Evolutionary conservation across 2,329 filamentous ascomycete genomes (phyloP), one percentile per base, ranked within the genome.

Genomic region (Beauveria asiatica): DNA sequence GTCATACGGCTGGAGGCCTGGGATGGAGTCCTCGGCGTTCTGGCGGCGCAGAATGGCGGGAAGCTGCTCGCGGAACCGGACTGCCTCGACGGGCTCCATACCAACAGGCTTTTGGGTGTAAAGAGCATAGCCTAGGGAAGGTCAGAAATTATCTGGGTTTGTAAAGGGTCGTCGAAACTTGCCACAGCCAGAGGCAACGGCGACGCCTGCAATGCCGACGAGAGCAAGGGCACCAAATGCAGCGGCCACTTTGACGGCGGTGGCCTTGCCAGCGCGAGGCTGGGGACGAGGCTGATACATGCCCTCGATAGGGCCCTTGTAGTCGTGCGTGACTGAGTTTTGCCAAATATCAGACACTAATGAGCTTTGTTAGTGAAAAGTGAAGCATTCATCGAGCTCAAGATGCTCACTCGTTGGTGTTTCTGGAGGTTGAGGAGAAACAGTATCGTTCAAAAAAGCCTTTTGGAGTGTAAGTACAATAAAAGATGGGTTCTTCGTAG

Each of bases 1-100:
- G 49, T 59, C 57, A 9, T 59, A 59, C 41, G 57, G 50, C 57
- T 53, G 49, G 16, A 59, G 57, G 27, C 57, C 57, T 3, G 49
- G 41, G 21, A 59, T 41, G 41, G 57, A 41, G n/a, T 53, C 42
- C 5, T 59, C 57, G 11, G 21, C 5, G 11, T 39, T 59, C 39
- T 59, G 49, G 8, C 57, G 57, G 49, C 57, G 57, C 16, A 53
- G 49, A 30, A 59, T 33, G 42, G 41, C 57, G 19, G 57, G 49
- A 11, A 53, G 41, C n/a, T 59, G 49, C 49, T 59, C 57, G 9
- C 41, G 58, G 27, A 50, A 30, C 50, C 46, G 27, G 13, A 23
- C 50, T 17, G 33, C 33, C 19, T 60, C 42, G 37, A 41, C 42
- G 27, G 21, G 44, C n/a, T 8, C 49, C 10, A 46, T 21, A 39